Evolutionary conservation across 768 basidiomycete species (phyloP), one percentile per base, ranked within the genome.

Genomic region (Antrodiella citrinella): DNA sequence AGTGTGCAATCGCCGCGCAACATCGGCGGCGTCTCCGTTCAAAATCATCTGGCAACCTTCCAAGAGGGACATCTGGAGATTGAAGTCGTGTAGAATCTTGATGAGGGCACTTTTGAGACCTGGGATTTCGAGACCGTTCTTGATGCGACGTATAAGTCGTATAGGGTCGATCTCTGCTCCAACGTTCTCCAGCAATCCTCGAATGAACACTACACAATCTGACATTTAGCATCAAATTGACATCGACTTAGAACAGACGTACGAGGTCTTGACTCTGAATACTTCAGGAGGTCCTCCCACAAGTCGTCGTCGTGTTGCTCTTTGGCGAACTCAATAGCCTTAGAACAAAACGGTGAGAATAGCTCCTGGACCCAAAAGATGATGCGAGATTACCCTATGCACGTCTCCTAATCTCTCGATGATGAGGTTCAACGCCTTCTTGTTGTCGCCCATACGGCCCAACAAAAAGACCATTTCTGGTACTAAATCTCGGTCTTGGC

Each of bases 291-390:
- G 62, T 98, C 95, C 59, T 98, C 95, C 96, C 95, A 99, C 0
- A 99, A 78, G 63, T 98, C 96, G 53, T 93, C 86, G 55, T 98
- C 96, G 47, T 84, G 86, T 65, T 97, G 95, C 64, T 97, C 93
- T 60, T 94, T 95, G 2, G 94, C 95, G 55, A 99, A 99, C 51
- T 97, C 95, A 59, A 99, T 98, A 2, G 95, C 92, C 91, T 92
- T n/a, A n/a, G n/a, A n/a, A 55, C 4, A 21, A 5, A 18, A 22
- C n/a, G n/a, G n/a, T n/a, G n/a, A n/a, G n/a, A n/a, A n/a, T n/a
- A n/a, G n/a, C n/a, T n/a, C n/a, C n/a, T n/a, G n/a, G n/a, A n/a
- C n/a, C n/a, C n/a, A 4, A 49, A 10, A n/a, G 7, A 7, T 18
- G 15, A 19, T 3, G 66, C 80, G 47, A n/a, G n/a, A n/a, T n/a